Conservation (phyloP, 2,329 filamentous ascomycete species). For the Paraphaeosphaeria minitans region DNA sequence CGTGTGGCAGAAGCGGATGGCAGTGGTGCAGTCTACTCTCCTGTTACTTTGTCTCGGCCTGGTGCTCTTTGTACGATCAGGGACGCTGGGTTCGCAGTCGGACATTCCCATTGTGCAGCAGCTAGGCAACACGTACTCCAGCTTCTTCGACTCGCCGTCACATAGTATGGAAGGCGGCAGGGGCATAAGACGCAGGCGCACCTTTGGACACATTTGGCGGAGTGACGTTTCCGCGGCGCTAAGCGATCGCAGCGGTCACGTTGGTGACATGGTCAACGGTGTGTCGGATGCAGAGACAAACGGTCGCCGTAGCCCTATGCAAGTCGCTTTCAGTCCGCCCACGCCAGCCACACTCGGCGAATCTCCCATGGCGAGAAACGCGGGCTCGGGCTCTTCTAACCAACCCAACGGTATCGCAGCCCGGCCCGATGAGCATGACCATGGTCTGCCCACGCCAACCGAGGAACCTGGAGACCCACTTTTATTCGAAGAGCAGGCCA, state of each 20-base stretch:
- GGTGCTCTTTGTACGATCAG: slow-evolving; percentile 71
- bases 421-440: slow-evolving; percentile 9
- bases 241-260: slow-evolving; percentile 39
- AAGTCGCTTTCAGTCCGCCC: slow-evolving; percentile 40
- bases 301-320: slow-evolving; percentile 37
- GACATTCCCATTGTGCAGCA: slow-evolving; percentile 55
- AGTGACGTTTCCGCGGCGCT: slow-evolving; percentile 39
- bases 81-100: slow-evolving; percentile 41
- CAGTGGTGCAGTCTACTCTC: slow-evolving; percentile 86
- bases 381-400: slow-evolving; percentile 15
- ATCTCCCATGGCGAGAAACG: slow-evolving; percentile 14
- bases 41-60: slow-evolving; percentile 85
- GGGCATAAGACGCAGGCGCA: slow-evolving; percentile 34
- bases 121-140: slow-evolving; percentile 43
- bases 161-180: slow-evolving; percentile 40
- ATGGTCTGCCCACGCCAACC: slow-evolving; percentile 18
- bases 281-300: slow-evolving; percentile 42
- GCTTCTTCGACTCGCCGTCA: slow-evolving; percentile 46
- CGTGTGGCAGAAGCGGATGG: slow-evolving; percentile 82
- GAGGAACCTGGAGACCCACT: slow-evolving; percentile 15
- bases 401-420: slow-evolving; percentile 22
- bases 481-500: slow-evolving; percentile 30
- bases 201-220: slow-evolving; percentile 41
- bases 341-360: slow-evolving; percentile 35
- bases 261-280: slow-evolving; percentile 25